Percentiles rank a stretch among this genome's conserved stretches.
Conservation (phyloP, 768 basidiomycete species). For the Suillus subalutaceus region DNA sequence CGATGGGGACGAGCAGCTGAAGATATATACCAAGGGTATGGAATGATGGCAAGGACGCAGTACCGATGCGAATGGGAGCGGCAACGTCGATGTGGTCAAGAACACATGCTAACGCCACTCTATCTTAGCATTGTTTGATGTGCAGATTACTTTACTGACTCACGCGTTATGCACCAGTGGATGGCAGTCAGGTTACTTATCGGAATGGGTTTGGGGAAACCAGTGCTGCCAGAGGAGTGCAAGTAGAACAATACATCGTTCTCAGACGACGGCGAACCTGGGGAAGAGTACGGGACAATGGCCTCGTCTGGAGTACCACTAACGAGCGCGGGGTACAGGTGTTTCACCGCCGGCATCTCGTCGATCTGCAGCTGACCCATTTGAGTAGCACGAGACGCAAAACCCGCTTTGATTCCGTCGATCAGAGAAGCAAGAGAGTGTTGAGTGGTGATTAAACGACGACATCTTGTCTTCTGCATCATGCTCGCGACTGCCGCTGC, state of each 20-base stretch:
- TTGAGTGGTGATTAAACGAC: slow-evolving; percentile 21
- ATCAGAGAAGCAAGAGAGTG: slow-evolving; percentile 25
- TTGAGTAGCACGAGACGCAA: slow-evolving; percentile 3
- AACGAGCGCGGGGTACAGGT: slow-evolving; percentile 45
- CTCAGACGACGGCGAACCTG: slow-evolving; percentile 18
- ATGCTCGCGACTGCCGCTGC: slow-evolving; percentile 38
- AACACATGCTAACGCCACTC: slow-evolving; percentile 10
- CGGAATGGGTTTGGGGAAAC: slow-evolving; percentile 49
- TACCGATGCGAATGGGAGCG: slow-evolving; percentile 21
- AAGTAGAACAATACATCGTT: slow-evolving; percentile 45
- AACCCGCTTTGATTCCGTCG: slow-evolving; percentile 8
- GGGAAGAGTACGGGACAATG: slow-evolving; percentile 21
- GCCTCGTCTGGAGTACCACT: slow-evolving; percentile 26
- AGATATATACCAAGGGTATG: slow-evolving; percentile 25
- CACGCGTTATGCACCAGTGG: slow-evolving; percentile 41
- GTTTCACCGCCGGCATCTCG: slow-evolving; percentile 23
- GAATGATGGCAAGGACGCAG: slow-evolving; percentile 32
- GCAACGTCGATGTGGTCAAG: slow-evolving; percentile 11
- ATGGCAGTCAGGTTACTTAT: slow-evolving; percentile 37
- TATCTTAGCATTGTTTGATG: not conserved
- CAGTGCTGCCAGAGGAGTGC: slow-evolving; percentile 55
- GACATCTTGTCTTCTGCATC: slow-evolving; percentile 26
- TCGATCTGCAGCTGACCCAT: slow-evolving; percentile 13
- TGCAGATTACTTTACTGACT: slow-evolving; percentile 16
- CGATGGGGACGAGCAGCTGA: slow-evolving; percentile 24